phyloP scores from a whole-genome alignment of 352 stramenopile species.

The Phytopythium delawarense region DNA sequence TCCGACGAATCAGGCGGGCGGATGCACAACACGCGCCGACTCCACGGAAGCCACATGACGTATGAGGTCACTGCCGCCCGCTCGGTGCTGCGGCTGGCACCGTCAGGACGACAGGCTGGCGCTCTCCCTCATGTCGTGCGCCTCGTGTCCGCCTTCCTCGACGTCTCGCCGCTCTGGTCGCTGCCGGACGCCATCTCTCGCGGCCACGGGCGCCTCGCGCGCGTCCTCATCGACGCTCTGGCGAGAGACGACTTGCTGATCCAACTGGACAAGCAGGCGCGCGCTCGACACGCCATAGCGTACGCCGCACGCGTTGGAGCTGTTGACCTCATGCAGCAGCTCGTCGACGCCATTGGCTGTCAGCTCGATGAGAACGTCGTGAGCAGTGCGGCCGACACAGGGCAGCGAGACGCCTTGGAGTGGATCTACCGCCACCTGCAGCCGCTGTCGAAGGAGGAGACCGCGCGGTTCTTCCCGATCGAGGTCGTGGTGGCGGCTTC shows the following conservation, averaged over 20 bases:
- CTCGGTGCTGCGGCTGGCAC: too few relatives aligned
- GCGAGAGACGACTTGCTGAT: background rate
- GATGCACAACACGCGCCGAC: too few relatives aligned
- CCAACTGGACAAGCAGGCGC: slow-evolving; percentile 3
- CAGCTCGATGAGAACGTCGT: background rate
- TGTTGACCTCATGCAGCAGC: background rate
- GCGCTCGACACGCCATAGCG: background rate
- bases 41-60: too few relatives aligned
- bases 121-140: slow-evolving; percentile 18
- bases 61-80: too few relatives aligned
- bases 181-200: background rate
- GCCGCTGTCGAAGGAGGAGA: background rate
- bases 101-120: background rate
- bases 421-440: slow-evolving; percentile 5
- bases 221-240: background rate
- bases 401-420: slow-evolving; percentile 2
- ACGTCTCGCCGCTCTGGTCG: slow-evolving; percentile 17
- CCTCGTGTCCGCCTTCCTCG: slow-evolving; percentile 21
- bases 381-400: background rate
- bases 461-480: slow-evolving; percentile 3
- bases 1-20: too few relatives aligned
- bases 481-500: slow-evolving; percentile 13
- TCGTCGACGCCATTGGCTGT: slow-evolving; percentile 1
- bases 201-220: background rate
- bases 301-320: background rate